Evolutionary conservation across 441 rosid species (phyloP).

Genomic region (Cnidoscolus chayamansa): DNA sequence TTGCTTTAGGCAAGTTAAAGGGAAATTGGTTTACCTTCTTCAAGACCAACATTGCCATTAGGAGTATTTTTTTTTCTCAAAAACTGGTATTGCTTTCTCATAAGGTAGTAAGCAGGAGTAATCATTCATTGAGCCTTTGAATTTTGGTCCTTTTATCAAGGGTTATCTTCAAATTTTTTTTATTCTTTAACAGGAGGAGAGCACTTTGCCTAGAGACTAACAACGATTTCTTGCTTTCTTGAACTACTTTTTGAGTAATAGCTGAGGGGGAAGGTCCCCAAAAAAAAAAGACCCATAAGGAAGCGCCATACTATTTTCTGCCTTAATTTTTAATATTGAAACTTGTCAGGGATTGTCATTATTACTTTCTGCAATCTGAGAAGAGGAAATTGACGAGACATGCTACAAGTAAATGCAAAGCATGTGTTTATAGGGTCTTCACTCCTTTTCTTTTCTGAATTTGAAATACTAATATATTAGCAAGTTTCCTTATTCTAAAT

Average conservation of each 20-base stretch:
- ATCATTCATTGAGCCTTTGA: neutral
- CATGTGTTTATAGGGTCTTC: neutral
- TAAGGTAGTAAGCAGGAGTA: constrained; percentile 4
- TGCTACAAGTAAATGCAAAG: too few relatives aligned
- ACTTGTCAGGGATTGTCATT: neutral
- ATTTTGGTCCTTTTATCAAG: neutral
- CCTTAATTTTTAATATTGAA: neutral
- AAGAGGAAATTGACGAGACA: neutral
- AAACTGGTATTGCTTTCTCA: neutral
- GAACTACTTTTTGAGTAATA: neutral
- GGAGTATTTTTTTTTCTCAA: neutral
- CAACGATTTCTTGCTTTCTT: neutral
- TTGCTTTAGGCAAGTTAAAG: neutral
- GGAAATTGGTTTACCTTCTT: neutral
- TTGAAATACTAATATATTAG: neutral
- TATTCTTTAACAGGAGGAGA: neutral
- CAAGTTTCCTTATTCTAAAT: neutral
- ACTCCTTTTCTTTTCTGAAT: neutral
- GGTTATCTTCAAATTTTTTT: neutral
- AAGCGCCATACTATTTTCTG: neutral
- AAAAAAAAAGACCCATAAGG: neutral
- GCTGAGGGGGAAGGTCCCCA: neutral
- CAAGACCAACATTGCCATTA: neutral
- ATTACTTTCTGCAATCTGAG: neutral
- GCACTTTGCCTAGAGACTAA: neutral